Conservation (phyloP, 192 early-diverging fungal genomes). For the Linnemannia elongata region DNA sequence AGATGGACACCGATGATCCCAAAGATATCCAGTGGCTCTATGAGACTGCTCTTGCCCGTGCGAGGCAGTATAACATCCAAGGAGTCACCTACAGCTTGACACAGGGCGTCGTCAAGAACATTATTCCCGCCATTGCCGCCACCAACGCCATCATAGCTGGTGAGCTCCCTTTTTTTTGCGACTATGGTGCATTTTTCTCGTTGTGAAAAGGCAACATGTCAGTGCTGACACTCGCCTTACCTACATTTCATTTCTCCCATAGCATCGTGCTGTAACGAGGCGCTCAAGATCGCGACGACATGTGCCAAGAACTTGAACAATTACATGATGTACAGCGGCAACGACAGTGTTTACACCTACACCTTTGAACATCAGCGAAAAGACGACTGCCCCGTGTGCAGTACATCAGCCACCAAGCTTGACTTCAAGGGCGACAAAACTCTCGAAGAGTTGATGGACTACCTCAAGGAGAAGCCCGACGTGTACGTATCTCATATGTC, state of each 20-base stretch:
- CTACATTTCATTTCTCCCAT: background rate
- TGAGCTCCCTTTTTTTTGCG: background rate
- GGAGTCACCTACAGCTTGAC: slow-evolving; percentile 93
- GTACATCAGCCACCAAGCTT: slow-evolving; percentile 67
- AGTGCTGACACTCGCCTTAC: slow-evolving; percentile 5
- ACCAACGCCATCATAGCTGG: slow-evolving; percentile 87
- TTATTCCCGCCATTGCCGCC: slow-evolving; percentile 96
- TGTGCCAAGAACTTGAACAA: slow-evolving; percentile 87
- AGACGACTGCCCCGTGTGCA: slow-evolving; percentile 94
- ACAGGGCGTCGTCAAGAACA: slow-evolving; percentile 98
- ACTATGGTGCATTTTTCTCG: background rate
- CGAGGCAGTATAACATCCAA: slow-evolving; percentile 84
- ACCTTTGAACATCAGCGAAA: slow-evolving; percentile 88
- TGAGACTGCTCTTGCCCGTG: slow-evolving; percentile 75
- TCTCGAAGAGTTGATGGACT: slow-evolving; percentile 87
- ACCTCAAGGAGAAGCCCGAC: slow-evolving; percentile 78
- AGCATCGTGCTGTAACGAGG: slow-evolving; percentile 96
- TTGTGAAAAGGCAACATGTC: background rate
- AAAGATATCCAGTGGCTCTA: slow-evolving; percentile 85
- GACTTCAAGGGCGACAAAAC: slow-evolving; percentile 66
- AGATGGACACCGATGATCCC: slow-evolving; percentile 84
- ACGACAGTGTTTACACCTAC: slow-evolving; percentile 91
- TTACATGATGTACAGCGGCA: slow-evolving; percentile 98
- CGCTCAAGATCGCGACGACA: slow-evolving; percentile 89
- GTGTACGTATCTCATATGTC: slow-evolving; percentile 64